Base-by-base conservation (phyloP, 2,329 filamentous ascomycete species). In the Fusarium udum region DNA sequence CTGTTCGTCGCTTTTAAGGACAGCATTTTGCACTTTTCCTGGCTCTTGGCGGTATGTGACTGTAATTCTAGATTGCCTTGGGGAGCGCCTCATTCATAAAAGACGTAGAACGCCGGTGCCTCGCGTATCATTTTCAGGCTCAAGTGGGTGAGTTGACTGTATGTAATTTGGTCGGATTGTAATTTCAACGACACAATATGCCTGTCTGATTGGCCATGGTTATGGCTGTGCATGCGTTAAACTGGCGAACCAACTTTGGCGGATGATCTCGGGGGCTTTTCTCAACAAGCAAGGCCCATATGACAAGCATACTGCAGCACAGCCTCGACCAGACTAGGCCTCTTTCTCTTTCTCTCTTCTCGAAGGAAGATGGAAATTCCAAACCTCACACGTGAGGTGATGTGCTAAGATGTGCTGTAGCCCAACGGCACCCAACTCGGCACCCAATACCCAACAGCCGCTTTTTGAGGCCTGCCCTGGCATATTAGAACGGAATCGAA, bases 341-440 rank as follows among this genome's bases (percentile, higher is more conserved):
- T 31, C 53, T 26, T 34, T 36, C 32, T 22, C 12, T 51, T 18
- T 18, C 22, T 32, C 28, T 49, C 28, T 61, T 63, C 52, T 53
- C 52, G 40, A 52, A 67, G 48, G 15, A 67, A 64, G 49, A 72
- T 72, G 67, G 71, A 74, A 73, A 68, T 73, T 74, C 55, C 71
- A 61, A 34, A 63, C 39, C 48, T 49, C 42, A 59, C 56, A 34
- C 42, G 36, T 39, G 24, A 58, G 40, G 42, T 57, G 42, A 52
- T 36, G 56, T 69, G 48, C 31, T 57, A 39, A 61, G 45, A 34
- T 55, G 62, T n/a, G 37, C 43, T 40, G 40, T 68, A 57, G 71
- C 71, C 71, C 67, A 73, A 74, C 62, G 71, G 40, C 62, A 73
- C 71, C 71, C 71, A 73, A 73, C 71, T 65, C 62, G 57, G 49